A percentile compares a stretch with the other conserved stretches of the same genome.
phyloP scores from a whole-genome alignment of 495 filamentous ascomycete genomes.

The Neurospora africana region DNA sequence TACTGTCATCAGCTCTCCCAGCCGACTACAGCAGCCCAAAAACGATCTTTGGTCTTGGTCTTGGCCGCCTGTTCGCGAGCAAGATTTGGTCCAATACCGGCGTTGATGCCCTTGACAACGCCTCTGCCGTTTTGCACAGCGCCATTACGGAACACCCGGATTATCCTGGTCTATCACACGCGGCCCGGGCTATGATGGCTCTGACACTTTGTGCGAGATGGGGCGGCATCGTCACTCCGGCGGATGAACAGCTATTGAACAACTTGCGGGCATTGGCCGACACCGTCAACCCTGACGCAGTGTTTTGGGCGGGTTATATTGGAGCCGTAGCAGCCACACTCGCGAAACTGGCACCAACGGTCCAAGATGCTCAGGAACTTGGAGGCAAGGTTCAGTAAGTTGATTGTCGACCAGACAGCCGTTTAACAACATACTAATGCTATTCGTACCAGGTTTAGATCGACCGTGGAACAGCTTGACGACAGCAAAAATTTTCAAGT shows the following conservation, averaged over 20 bases:
- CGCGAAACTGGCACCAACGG: slow-evolving; percentile 22
- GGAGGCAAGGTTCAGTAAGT: slow-evolving; percentile 23
- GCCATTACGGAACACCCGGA: slow-evolving; percentile 61
- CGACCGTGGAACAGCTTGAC: slow-evolving; percentile 6
- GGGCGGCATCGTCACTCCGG: slow-evolving; percentile 50
- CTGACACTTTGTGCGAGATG: slow-evolving; percentile 69
- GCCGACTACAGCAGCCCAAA: slow-evolving; percentile 35
- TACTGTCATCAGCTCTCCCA: slow-evolving; percentile 47
- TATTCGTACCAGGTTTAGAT: slow-evolving; percentile 15
- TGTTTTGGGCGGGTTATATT: slow-evolving; percentile 36
- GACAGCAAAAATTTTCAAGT: slow-evolving; percentile 21
- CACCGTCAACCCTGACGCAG: slow-evolving; percentile 20
- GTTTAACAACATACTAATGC: neutral
- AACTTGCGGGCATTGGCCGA: slow-evolving; percentile 29
- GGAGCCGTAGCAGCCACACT: slow-evolving; percentile 29
- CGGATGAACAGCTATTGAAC: slow-evolving; percentile 30
- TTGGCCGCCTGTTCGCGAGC: slow-evolving; percentile 30
- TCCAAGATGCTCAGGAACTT: slow-evolving; percentile 16
- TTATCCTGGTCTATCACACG: slow-evolving; percentile 62
- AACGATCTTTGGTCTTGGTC: slow-evolving; percentile 28
- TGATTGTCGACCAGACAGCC: neutral
- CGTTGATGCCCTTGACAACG: slow-evolving; percentile 36
- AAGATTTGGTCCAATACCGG: slow-evolving; percentile 39
- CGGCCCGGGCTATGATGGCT: slow-evolving; percentile 58
- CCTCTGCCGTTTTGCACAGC: slow-evolving; percentile 59